Base-by-base conservation (phyloP, 495 filamentous ascomycete genomes). In the Penicillium coprophilum region DNA sequence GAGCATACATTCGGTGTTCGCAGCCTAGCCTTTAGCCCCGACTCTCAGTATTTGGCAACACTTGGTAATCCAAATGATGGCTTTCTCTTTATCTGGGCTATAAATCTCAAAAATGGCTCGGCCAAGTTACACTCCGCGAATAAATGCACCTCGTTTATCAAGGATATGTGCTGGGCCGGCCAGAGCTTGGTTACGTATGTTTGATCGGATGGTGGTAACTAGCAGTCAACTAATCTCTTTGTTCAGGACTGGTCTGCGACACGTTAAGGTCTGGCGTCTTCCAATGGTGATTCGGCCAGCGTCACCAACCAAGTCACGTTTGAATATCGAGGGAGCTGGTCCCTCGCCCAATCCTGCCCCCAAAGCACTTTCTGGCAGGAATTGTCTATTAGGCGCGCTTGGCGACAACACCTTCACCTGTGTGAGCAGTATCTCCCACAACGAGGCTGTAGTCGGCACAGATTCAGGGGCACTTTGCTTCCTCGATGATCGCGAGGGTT, bases 1-100 rank as follows among this genome's bases (percentile, higher is more conserved):
- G 95, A 97, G 59, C 94, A 98, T 71, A 89, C 85, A 0, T 96
- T 90, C 63, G 94, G 94, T 32, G 90, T 98, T 24, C 85, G 85
- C 55, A 87, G 88, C 49, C 82, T 98, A 30, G 87, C 93, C 4
- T 97, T 96, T 79, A 96, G 91, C 55, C 81, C 86, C 11, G 89
- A 96, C 65, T 91, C 90, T 6, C 87, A 84, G 62, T 96, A 89
- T 71, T 78, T 98, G 17, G 93, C 95, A 4, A 93, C 89, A 7
- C 80, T 98, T 27, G 94, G 94, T 24, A 84, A 87, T 19, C 79
- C 87, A 32, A 94, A 96, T 71, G 94, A 98, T 70, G 94, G 94
- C 9, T 97, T 96, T 67, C 80, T 98, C 24, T 92, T 94, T 60
- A 80, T 97, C 40, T 98, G 94, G 91, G 81, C 82, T 39, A 83